These are phyloP conservation scores for Kodamaea sp. DNA, from an alignment of 1,139 yeast genomes.

Conservation along the genomic window DNA sequence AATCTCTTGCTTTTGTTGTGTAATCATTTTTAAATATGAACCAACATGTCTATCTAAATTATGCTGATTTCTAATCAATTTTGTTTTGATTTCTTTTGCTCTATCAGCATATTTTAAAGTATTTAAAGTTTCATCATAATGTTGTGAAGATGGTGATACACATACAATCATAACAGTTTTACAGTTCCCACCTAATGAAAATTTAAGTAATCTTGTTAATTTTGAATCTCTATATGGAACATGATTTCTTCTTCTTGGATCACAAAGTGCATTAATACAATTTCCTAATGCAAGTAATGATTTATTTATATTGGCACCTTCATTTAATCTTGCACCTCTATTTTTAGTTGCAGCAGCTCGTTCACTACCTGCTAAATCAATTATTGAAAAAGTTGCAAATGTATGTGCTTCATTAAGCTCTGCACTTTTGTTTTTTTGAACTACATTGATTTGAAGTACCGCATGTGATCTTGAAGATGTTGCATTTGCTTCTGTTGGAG, in stretches of 20 bases:
- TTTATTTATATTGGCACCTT: conserved; percentile 90
- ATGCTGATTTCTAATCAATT: conserved; percentile 69
- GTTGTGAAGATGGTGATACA: conserved; percentile 78
- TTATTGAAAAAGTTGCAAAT: conserved; percentile 77
- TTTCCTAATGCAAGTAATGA: conserved; percentile 87
- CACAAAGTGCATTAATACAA: conserved; percentile 89
- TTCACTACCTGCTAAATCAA: conserved; percentile 93
- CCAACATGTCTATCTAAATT: conserved; percentile 84
- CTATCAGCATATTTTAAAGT: conserved; percentile 87
- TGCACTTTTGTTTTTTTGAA: conserved; percentile 58
- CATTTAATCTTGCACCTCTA: conserved; percentile 72
- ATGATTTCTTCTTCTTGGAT: conserved; percentile 62
- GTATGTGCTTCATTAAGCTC: conserved; percentile 66
- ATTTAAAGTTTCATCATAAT: conserved; percentile 88
- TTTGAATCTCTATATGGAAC: conserved; percentile 91
- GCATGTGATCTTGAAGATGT: conserved; percentile 93
- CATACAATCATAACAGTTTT: conserved; percentile 95
- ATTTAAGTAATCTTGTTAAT: conserved; percentile 76
- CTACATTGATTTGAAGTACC: conserved; percentile 75
- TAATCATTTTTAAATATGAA: conserved; percentile 78
- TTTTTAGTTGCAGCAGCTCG: conserved; percentile 87
- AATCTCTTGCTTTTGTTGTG: conserved; percentile 77
- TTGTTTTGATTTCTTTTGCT: conserved; percentile 87
- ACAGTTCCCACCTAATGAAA: conserved; percentile 92
- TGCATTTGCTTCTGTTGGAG: conserved; percentile 88